Conservation (phyloP, 208 protist species). For the Trypanosoma rangeli region DNA sequence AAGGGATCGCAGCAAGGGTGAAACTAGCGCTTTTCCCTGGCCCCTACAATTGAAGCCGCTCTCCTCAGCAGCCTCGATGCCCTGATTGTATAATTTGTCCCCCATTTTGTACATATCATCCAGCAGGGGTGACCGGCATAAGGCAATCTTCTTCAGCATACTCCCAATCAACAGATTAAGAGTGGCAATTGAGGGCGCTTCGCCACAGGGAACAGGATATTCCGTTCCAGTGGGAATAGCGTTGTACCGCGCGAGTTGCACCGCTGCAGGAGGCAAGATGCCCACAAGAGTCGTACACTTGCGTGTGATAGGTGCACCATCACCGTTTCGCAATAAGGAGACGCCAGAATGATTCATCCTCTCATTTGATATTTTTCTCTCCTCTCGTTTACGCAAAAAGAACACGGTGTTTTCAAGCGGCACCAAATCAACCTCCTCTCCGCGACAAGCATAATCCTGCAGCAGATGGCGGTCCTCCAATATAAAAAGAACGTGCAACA, state of each 20-base stretch:
- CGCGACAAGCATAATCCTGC: conserved; percentile 58
- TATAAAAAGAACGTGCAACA: conserved; percentile 46
- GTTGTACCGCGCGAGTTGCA: conserved; percentile 54
- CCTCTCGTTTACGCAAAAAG: conserved; percentile 23
- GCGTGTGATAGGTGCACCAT: neutral
- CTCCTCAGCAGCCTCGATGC: conserved; percentile 33
- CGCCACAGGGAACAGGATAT: conserved; percentile 18
- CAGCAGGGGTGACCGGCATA: conserved; percentile 31
- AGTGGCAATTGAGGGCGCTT: conserved; percentile 26
- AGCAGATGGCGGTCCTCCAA: conserved; percentile 56
- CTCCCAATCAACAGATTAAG: conserved; percentile 47
- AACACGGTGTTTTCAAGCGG: conserved; percentile 45
- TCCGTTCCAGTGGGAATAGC: conserved; percentile 19
- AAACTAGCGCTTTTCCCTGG: conserved; percentile 2
- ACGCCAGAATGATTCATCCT: neutral
- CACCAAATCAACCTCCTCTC: conserved; percentile 43
- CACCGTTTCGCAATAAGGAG: neutral
- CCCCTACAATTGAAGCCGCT: neutral
- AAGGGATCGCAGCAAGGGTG: conserved; percentile 2
- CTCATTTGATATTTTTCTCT: neutral
- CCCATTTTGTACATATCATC: conserved; percentile 52
- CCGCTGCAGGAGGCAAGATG: conserved; percentile 54
- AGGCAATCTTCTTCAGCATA: conserved; percentile 42
- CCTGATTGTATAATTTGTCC: conserved; percentile 47
- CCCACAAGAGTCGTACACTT: conserved; percentile 35